Conservation (phyloP, 345 rosid species). For the Murraya koenigii region DNA sequence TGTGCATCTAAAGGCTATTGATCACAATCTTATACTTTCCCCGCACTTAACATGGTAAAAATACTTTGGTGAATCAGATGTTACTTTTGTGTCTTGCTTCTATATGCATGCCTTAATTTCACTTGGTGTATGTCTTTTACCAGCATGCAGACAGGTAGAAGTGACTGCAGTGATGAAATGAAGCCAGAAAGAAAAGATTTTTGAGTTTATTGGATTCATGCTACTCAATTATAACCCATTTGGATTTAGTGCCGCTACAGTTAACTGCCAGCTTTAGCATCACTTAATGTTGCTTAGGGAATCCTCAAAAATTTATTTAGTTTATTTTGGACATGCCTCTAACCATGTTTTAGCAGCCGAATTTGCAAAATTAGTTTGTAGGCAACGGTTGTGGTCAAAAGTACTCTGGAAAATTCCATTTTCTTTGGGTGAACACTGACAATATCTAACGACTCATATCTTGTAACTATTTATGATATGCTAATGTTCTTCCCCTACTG, state of each 20-base stretch:
- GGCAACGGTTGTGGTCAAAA: neutral
- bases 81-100: neutral
- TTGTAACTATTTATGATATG: neutral
- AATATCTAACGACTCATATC: neutral
- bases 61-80: neutral
- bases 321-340: slow-evolving; percentile 6
- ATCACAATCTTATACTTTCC: slow-evolving; percentile 19
- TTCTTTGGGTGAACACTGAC: neutral
- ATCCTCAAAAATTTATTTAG: neutral
- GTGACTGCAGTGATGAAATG: neutral
- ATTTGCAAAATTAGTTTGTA: neutral
- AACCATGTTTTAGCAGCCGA: neutral
- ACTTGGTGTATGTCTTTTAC: neutral
- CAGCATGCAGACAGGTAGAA: slow-evolving; percentile 19
- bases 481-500: neutral
- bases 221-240: neutral
- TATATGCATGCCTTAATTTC: neutral
- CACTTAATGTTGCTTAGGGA: neutral
- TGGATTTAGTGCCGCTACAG: neutral
- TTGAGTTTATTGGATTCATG: slow-evolving; percentile 6
- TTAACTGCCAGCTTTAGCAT: neutral
- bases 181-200: slow-evolving; percentile 18
- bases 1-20: slow-evolving; percentile 21
- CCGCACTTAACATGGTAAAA: slow-evolving; percentile 21
- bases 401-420: neutral